A percentile compares a stretch with the other conserved stretches of the same genome.
Evolutionary conservation across 345 rosid species (phyloP).

Genomic region (Brassica carinata): DNA sequence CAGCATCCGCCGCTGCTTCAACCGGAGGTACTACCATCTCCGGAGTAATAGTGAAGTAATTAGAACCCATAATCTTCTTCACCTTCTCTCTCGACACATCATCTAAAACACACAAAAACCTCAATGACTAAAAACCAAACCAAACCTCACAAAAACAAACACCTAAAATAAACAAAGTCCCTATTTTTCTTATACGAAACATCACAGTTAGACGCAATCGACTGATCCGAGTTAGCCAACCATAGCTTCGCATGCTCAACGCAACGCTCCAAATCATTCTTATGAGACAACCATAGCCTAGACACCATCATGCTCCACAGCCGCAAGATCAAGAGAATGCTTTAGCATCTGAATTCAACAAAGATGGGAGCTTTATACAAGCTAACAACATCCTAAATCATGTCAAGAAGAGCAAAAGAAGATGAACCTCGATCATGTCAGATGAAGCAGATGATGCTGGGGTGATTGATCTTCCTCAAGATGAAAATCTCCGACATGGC

Average conservation of each 20-base stretch:
- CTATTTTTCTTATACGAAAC: constrained; percentile 56
- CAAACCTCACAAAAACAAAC: too few relatives aligned
- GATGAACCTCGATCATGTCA: too few relatives aligned
- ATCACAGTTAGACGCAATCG: constrained; percentile 53
- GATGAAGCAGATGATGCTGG: too few relatives aligned
- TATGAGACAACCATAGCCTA: constrained; percentile 79
- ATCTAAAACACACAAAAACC: background rate
- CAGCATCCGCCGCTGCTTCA: background rate
- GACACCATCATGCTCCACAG: constrained; percentile 66
- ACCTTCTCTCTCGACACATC: background rate
- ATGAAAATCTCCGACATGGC: too few relatives aligned
- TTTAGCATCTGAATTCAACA: too few relatives aligned
- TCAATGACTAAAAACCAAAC: background rate
- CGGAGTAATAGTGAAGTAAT: background rate
- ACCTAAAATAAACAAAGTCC: background rate
- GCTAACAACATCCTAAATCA: too few relatives aligned
- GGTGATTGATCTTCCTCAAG: too few relatives aligned
- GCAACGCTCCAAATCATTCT: constrained; percentile 72
- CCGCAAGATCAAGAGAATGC: constrained; percentile 47
- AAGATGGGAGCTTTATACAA: too few relatives aligned
- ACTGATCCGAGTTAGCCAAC: constrained; percentile 65
- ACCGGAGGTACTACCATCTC: constrained; percentile 13
- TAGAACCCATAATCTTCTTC: background rate
- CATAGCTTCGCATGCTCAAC: constrained; percentile 74
- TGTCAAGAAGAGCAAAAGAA: too few relatives aligned